These are phyloP conservation scores for Sarcodon sp. DNA, from an alignment of 768 basidiomycete species.

Conservation along the genomic window DNA sequence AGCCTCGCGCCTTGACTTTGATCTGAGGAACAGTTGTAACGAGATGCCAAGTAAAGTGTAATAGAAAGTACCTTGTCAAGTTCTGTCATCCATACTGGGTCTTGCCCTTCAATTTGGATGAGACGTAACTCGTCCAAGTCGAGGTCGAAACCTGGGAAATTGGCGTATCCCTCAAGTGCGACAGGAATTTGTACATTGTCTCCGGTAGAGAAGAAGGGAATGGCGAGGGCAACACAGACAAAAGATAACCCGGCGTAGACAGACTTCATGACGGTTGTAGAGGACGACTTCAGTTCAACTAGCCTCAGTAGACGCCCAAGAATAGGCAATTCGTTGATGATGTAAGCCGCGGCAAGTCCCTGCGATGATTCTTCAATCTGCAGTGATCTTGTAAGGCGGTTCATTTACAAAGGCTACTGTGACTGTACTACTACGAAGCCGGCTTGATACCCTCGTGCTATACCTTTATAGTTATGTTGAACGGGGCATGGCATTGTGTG, in stretches of 20 bases:
- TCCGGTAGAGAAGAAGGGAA: conserved; percentile 17
- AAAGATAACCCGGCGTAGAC: conserved; percentile 30
- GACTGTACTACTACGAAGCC: too few species aligned
- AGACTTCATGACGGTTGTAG: conserved; percentile 30
- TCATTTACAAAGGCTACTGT: too few species aligned
- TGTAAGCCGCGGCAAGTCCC: too few species aligned
- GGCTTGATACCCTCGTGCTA: too few species aligned
- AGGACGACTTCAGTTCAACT: too few species aligned
- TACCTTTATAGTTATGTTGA: too few species aligned
- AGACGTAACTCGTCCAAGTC: conserved; percentile 64
- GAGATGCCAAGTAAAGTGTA: not conserved
- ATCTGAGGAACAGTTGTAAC: conserved; percentile 31
- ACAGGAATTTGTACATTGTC: conserved; percentile 27
- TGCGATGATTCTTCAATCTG: too few species aligned
- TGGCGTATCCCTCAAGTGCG: conserved; percentile 8
- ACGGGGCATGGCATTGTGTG: too few species aligned
- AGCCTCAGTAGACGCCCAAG: too few species aligned
- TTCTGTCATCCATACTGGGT: conserved; percentile 76
- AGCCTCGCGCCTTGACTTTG: conserved; percentile 59
- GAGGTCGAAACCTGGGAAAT: conserved; percentile 50
- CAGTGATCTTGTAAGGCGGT: too few species aligned
- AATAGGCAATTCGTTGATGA: too few species aligned
- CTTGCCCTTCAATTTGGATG: conserved; percentile 59
- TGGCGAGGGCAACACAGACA: conserved; percentile 28
- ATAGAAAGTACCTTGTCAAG: conserved; percentile 57